Conservation (phyloP, 495 filamentous ascomycete species). For the Letharia lupina region DNA sequence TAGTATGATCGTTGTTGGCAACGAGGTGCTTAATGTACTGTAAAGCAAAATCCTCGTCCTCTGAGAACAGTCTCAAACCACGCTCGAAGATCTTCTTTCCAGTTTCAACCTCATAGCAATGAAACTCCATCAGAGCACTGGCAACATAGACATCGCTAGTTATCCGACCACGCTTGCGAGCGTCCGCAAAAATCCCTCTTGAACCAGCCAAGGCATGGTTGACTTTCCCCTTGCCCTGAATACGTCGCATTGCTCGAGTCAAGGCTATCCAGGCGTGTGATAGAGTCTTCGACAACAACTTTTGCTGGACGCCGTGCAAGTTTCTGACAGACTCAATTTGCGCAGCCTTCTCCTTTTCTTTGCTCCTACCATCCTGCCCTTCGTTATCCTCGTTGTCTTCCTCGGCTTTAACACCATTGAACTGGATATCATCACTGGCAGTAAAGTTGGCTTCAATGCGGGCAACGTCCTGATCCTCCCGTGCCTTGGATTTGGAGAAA, state of each 20-base stretch:
- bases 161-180: conserved; percentile 72
- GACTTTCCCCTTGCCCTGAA: conserved; percentile 80
- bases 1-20: conserved; percentile 82
- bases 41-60: conserved; percentile 82
- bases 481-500: conserved; percentile 60
- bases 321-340: conserved; percentile 66
- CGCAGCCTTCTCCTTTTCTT: conserved; percentile 47
- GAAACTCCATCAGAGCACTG: conserved; percentile 83
- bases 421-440: conserved; percentile 31
- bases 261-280: conserved; percentile 91
- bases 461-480: conserved; percentile 60
- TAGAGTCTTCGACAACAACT: conserved; percentile 64
- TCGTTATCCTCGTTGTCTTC: conserved; percentile 61
- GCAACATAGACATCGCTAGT: conserved; percentile 92
- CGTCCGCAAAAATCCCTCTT: conserved; percentile 78
- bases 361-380: conserved; percentile 45
- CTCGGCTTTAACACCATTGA: conserved; percentile 40
- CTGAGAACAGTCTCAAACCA: conserved; percentile 82
- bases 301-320: conserved; percentile 60
- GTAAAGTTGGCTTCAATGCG: conserved; percentile 55
- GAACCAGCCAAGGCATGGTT: conserved; percentile 62
- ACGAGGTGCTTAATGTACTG: conserved; percentile 94
- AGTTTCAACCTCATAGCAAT: conserved; percentile 87
- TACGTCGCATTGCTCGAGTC: conserved; percentile 85
- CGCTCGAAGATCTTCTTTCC: conserved; percentile 93